phyloP scores from a whole-genome alignment of 129 eudicot species.

The Lactuca sativa region DNA sequence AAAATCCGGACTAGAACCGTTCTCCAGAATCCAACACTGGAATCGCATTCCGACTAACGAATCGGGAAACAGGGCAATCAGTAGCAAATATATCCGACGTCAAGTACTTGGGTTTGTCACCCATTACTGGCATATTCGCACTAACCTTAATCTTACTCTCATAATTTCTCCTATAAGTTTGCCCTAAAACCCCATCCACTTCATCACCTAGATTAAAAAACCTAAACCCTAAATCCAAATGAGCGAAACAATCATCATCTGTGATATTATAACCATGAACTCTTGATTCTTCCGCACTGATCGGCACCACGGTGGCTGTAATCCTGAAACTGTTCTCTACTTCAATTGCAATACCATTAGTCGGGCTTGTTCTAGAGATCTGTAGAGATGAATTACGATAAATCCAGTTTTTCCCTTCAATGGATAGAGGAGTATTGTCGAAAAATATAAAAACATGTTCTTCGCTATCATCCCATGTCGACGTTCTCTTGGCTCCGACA shows the following conservation, averaged over 20 bases:
- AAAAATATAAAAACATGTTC: slow-evolving; percentile 36
- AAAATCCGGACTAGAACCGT: slow-evolving; percentile 3
- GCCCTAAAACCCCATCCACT: slow-evolving; percentile 48
- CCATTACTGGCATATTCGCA: slow-evolving; percentile 45
- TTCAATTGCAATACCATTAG: slow-evolving; percentile 33
- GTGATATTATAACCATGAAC: slow-evolving; percentile 43
- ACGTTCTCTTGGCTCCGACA: slow-evolving; percentile 33
- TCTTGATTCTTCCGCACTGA: slow-evolving; percentile 38
- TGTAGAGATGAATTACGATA: slow-evolving; percentile 20
- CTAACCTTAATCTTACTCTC: slow-evolving; percentile 38
- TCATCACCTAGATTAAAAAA: slow-evolving; percentile 30
- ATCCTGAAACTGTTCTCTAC: slow-evolving; percentile 32
- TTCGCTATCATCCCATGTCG: slow-evolving; percentile 38
- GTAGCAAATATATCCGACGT: slow-evolving; percentile 35
- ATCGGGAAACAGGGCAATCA: slow-evolving; percentile 37
- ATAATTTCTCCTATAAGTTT: slow-evolving; percentile 44
- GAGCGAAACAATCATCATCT: slow-evolving; percentile 43
- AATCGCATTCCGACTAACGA: slow-evolving; percentile 7
- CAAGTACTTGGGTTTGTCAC: slow-evolving; percentile 25
- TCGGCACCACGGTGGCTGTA: slow-evolving; percentile 35
- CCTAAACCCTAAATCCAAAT: slow-evolving; percentile 45
- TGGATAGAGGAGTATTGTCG: slow-evolving; percentile 19
- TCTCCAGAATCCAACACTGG: neutral
- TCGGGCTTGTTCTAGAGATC: slow-evolving; percentile 30
- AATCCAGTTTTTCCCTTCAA: slow-evolving; percentile 25